Base-by-base conservation (phyloP, 768 basidiomycete species). In the Tulasnella calospora region DNA sequence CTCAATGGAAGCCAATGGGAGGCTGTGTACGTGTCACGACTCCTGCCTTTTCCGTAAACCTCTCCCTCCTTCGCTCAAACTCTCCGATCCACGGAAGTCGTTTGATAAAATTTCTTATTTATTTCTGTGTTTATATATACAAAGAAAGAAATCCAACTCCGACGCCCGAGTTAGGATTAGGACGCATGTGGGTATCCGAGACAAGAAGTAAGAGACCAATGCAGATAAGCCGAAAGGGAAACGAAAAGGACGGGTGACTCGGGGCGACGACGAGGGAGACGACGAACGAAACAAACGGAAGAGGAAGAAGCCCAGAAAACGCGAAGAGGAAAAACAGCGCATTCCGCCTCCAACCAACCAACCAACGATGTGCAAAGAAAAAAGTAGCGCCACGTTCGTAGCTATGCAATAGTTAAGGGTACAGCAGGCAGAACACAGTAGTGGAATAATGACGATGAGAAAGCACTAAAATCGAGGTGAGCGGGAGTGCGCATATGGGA, bases 1-100 rank as follows among this genome's bases (percentile, higher is more conserved):
- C 61, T 67, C 61, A 67, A 67, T 67, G 61, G 61, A 67, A 67
- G 61, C 61, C 61, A 67, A 67, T 67, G 61, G 61, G 61, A 67
- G 61, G 61, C 61, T 67, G 61, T 67, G 61, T 67, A 67, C 61
- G 61, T 67, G 61, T 67, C 61, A 35, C 61, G 30, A 30, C 33
- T 67, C 61, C 61, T 67, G 27, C 61, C 61, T 67, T 67, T 67
- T 67, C 61, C 61, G 61, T 67, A 67, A 67, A 17, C 61, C 23
- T n/a, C 23, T 15, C 13, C 41, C 47, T 51, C 21, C 5, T 12
- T 33, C 17, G 7, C n/a, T 7, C 33, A 33, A 67, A 67, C 61
- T 67, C 61, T 67, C 61, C n/a, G 61, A 67, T 67, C 61, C 9
- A 33, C 61, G 15, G 15, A 67, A 33, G 33, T 30, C 33, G 61